These are phyloP conservation scores for Oxyria digyna DNA, from an alignment of 148 eudicot genomes.

Conservation along the genomic window DNA sequence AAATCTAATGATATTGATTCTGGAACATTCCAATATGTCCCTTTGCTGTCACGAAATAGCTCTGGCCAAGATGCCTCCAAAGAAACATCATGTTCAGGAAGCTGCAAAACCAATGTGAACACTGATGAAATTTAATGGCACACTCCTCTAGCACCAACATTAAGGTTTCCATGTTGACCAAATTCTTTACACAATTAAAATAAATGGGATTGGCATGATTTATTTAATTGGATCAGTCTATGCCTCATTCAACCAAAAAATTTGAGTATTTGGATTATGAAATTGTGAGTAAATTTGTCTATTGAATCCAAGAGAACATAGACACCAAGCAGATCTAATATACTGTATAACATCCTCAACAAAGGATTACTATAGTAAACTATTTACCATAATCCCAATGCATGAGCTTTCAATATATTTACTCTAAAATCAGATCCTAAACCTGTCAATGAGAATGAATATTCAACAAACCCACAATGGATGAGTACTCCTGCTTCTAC, in stretches of 20 bases:
- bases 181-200: background rate
- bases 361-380: background rate
- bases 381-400: no score
- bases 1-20: slow-evolving; percentile 69
- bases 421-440: background rate
- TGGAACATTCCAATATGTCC: slow-evolving; percentile 84
- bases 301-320: background rate
- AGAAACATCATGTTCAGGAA: slow-evolving; percentile 59
- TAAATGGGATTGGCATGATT: background rate
- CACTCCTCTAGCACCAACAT: background rate
- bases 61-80: slow-evolving; percentile 88
- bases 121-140: background rate
- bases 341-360: background rate
- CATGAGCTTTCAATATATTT: background rate
- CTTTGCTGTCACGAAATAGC: slow-evolving; percentile 52
- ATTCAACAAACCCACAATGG: background rate
- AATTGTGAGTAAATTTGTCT: background rate
- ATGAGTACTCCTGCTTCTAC: background rate
- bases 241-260: background rate
- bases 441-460: background rate
- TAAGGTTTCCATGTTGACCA: background rate
- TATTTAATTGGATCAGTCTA: background rate
- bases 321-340: background rate
- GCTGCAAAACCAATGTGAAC: slow-evolving; percentile 26
- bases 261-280: background rate